A percentile compares a stretch with the other conserved stretches of the same genome.
Evolutionary conservation across 2,329 filamentous ascomycete genomes (phyloP).

Genomic region (Cladosporium sphaerospermum): DNA sequence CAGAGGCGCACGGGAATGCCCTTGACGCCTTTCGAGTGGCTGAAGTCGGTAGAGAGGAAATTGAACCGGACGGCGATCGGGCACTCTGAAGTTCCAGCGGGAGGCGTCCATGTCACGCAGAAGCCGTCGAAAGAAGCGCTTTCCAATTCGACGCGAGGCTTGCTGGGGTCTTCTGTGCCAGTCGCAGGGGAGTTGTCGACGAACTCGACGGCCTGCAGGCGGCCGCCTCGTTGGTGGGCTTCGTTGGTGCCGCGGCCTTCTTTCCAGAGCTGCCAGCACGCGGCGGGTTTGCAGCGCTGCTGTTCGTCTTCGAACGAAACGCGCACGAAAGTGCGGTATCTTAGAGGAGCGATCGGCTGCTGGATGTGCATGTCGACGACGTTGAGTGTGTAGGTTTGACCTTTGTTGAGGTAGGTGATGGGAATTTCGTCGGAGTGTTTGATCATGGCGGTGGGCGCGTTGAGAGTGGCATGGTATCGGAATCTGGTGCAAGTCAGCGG

Average conservation of each 20-base stretch:
- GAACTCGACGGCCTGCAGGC: constrained; percentile 89
- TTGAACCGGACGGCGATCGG: constrained; percentile 92
- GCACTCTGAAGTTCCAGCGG: constrained; percentile 69
- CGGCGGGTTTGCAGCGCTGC: constrained; percentile 73
- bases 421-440: constrained; percentile 85
- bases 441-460: constrained; percentile 94
- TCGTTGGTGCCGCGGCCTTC: constrained; percentile 94
- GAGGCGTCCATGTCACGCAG: constrained; percentile 70
- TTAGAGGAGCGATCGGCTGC: constrained; percentile 53
- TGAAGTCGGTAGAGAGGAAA: constrained; percentile 97
- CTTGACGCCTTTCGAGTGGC: constrained; percentile 97
- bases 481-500: constrained; percentile 50
- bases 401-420: constrained; percentile 97
- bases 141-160: constrained; percentile 45
- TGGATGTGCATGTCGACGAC: constrained; percentile 69
- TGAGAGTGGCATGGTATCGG: constrained; percentile 81
- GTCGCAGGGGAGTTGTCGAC: constrained; percentile 60
- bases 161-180: constrained; percentile 44
- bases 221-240: constrained; percentile 86
- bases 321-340: constrained; percentile 86
- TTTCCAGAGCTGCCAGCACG: constrained; percentile 92
- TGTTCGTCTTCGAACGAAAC: constrained; percentile 96
- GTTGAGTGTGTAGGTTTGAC: constrained; percentile 84
- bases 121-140: constrained; percentile 86
- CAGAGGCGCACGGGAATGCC: constrained; percentile 91